Conservation (phyloP, 2,329 filamentous ascomycete genomes). For the Fusarium temperatum region DNA sequence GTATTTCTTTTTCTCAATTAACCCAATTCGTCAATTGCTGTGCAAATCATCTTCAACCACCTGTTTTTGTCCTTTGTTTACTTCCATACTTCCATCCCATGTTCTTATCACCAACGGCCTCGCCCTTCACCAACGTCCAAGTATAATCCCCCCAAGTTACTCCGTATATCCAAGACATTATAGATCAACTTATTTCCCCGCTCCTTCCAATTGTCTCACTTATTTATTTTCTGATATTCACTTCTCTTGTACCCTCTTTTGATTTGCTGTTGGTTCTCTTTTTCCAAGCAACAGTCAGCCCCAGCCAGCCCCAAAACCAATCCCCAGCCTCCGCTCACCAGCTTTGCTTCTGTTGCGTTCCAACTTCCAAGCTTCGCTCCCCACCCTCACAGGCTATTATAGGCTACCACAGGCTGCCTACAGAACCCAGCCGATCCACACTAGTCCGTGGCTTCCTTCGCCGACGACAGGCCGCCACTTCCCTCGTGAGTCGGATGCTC, state of each 20-base stretch:
- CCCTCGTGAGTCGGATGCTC: constrained; percentile 28
- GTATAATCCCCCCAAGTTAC: not conserved
- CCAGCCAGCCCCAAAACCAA: constrained; percentile 5
- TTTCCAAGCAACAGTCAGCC: constrained; percentile 9
- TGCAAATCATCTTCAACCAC: not conserved
- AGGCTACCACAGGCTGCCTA: not conserved
- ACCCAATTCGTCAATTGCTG: not conserved
- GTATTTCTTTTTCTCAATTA: not conserved
- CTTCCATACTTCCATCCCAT: constrained; percentile 12
- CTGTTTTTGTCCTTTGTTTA: constrained; percentile 26
- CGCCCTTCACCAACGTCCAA: constrained; percentile 10
- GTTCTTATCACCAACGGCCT: not conserved
- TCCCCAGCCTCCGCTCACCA: constrained; percentile 25
- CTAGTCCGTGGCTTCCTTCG: constrained; percentile 28
- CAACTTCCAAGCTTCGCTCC: constrained; percentile 33
- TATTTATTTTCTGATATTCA: not conserved
- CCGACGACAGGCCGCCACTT: constrained; percentile 34
- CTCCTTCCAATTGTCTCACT: constrained; percentile 30
- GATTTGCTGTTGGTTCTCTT: constrained; percentile 1
- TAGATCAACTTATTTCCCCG: constrained; percentile 26
- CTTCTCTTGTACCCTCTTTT: not conserved
- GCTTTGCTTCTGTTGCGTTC: constrained; percentile 33
- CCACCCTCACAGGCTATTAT: constrained; percentile 1
- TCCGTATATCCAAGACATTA: constrained; percentile 26
- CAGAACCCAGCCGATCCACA: constrained; percentile 20